Evolutionary conservation across 2,329 filamentous ascomycete genomes (phyloP), one percentile per base, ranked within the genome.

Genomic region (Diaporthe sp.): DNA sequence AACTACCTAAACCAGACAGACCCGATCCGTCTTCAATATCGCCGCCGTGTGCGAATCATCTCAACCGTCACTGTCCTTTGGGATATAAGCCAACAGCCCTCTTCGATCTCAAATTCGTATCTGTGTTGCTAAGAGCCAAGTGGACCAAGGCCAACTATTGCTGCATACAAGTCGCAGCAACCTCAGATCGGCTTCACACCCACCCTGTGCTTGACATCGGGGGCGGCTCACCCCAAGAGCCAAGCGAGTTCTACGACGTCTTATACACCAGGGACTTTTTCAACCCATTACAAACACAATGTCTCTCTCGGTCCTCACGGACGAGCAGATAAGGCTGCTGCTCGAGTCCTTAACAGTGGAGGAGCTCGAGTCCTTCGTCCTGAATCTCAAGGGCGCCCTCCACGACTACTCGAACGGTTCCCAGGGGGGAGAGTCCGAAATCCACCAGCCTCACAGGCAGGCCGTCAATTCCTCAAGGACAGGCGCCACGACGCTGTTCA

Each of bases 401-500:
- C 88, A 92, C 78, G 88, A 92, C 72, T 92, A 92, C 81, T 92
- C 91, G 5, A 91, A 88, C 2, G 87, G 87, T 63, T 86, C 87
- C 0, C 86, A 88, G 72, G 81, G 84, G 35, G 81, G 84, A 32
- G 81, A 84, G 44, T 84, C 83, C 47, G 79, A 87, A 4, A 86
- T 88, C 72, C 87, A 92, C 77, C 90, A 92, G 77, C 91, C 90
- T 8, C 84, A 86, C 72, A 85, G 89, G 42, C 86, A 86, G 13
- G 82, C 86, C 0, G 85, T 90, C 10, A 81, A 86, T 53, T 88
- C 88, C 35, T 80, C 83, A 1, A 81, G 81, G 0, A 88, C 87
- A 22, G 87, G 86, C 53, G 85, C 87, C 39, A 92, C 90, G 25
- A 94, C 92, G 2, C 83, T 95, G 30, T 95, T 94, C 80, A 94